These are phyloP conservation scores for Allantophomopsis cytisporea DNA, from an alignment of 2,329 filamentous ascomycete species.

Conservation along the genomic window DNA sequence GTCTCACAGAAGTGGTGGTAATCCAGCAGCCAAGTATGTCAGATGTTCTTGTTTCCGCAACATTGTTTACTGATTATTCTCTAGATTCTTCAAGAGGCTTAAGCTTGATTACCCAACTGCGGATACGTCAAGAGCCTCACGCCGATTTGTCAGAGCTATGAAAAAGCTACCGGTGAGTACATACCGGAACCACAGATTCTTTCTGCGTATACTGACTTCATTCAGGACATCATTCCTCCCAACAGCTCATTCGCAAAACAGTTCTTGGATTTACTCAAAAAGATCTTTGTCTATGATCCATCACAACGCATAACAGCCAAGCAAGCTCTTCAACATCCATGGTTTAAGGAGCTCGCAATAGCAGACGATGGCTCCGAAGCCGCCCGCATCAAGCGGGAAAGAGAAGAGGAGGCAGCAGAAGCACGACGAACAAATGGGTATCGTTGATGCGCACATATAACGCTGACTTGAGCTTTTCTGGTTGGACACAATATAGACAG, in stretches of 20 bases:
- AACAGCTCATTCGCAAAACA: slow-evolving; percentile 44
- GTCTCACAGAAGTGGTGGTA: slow-evolving; percentile 39
- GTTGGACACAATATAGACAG: slow-evolving; percentile 7
- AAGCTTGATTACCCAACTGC: slow-evolving; percentile 50
- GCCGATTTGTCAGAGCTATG: slow-evolving; percentile 60
- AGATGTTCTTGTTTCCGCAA: not conserved
- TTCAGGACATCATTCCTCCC: slow-evolving; percentile 49
- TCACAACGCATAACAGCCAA: slow-evolving; percentile 52
- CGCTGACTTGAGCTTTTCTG: too few relatives aligned
- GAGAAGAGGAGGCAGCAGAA: slow-evolving; percentile 9
- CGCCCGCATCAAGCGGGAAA: slow-evolving; percentile 38
- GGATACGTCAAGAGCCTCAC: slow-evolving; percentile 51
- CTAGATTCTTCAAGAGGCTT: slow-evolving; percentile 52
- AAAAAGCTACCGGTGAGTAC: slow-evolving; percentile 45
- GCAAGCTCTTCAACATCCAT: slow-evolving; percentile 50
- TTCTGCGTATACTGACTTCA: slow-evolving; percentile 3
- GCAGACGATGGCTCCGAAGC: slow-evolving; percentile 58
- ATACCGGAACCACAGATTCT: not conserved
- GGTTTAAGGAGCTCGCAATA: slow-evolving; percentile 50
- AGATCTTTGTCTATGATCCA: slow-evolving; percentile 58
- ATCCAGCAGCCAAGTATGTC: slow-evolving; percentile 51
- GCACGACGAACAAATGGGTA: slow-evolving; percentile 3
- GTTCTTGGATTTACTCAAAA: slow-evolving; percentile 50
- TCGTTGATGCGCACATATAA: too few relatives aligned
- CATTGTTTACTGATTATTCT: slow-evolving; percentile 15